Base-by-base conservation (phyloP, 1,139 yeast genomes). In the Suhomyces wounanorum region DNA sequence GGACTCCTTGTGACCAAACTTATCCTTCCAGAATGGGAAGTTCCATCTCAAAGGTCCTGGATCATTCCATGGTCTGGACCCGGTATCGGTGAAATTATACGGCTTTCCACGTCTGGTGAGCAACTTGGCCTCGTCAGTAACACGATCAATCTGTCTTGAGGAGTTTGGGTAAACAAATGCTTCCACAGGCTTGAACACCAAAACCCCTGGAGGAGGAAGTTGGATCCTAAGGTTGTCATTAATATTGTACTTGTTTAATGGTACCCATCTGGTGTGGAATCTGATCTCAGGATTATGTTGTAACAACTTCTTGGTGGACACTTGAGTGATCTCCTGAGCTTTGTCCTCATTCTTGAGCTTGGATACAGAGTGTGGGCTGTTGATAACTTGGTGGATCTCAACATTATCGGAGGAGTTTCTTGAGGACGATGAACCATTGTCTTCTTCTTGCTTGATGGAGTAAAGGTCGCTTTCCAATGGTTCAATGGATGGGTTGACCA, bases 41-140 rank as follows among this genome's bases (percentile, higher is more conserved):
- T 61, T 74, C 75, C 72, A 73, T 54, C 55, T 64, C 59, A 79
- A 72, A 45, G 87, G 88, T 56, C 96, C 96, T 25, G 91, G 92
- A 61, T 90, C 95, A 65, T 91, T 91, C 96, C 97, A 92, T 18
- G 96, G 92, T 57, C 94, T 81, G 47, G 87, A 88, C 26, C 90
- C 88, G 40, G 82, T 78, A 47, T 75, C 73, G 17, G 72, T 64
- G 45, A 65, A 70, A 40, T 68, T 66, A 48, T 72, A 67, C 23
- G 81, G 71, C 48, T 77, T 76, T 25, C 92, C 92, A 50, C 88
- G 79, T 59, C 79, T 78, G 1, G 96, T 89, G 14, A 66, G 52
- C 38, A 70, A 67, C 65, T 84, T 85, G 40, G 87, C 84, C 61
- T 86, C 85, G 55, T 87, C 96, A 42, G 84, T 72, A 31, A 92